phyloP scores from a whole-genome alignment of 352 stramenopile genomes.

The Phytopythium litorale region DNA sequence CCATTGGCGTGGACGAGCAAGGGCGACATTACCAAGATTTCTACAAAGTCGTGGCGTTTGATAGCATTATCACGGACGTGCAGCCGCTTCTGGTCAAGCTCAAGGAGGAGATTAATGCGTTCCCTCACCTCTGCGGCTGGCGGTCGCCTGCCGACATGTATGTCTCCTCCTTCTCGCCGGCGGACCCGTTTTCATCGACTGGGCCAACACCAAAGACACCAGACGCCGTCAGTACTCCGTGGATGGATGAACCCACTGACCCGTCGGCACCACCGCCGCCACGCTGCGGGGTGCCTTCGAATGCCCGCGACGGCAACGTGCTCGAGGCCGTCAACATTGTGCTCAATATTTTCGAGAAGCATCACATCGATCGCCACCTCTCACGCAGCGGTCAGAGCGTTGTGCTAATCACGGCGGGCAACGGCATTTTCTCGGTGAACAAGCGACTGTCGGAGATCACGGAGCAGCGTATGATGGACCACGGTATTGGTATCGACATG shows the following conservation, averaged over 20 bases:
- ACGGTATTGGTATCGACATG: slow-evolving; percentile 98
- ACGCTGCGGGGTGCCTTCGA: slow-evolving; percentile 52
- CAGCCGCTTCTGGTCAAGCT: slow-evolving; percentile 62
- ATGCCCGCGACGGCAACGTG: slow-evolving; percentile 90
- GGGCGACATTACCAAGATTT: slow-evolving; percentile 82
- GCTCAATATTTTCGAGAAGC: slow-evolving; percentile 98
- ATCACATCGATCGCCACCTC: slow-evolving; percentile 98
- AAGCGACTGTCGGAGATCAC: slow-evolving; percentile 95
- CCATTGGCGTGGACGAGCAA: slow-evolving; percentile 71
- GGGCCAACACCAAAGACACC: background rate
- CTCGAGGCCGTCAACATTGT: slow-evolving; percentile 98
- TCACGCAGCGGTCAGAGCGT: slow-evolving; percentile 95
- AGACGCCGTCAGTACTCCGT: background rate
- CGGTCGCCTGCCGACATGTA: slow-evolving; percentile 39
- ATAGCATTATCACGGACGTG: slow-evolving; percentile 67
- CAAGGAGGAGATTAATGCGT: slow-evolving; percentile 77
- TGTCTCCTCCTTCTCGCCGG: slow-evolving; percentile 21
- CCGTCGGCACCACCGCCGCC: slow-evolving; percentile 7
- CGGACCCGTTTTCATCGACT: slow-evolving; percentile 8
- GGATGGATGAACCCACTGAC: slow-evolving; percentile 6
- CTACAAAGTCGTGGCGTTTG: slow-evolving; percentile 82
- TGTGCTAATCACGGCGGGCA: slow-evolving; percentile 93
- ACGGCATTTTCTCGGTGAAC: slow-evolving; percentile 97
- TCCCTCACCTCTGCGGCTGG: slow-evolving; percentile 70
- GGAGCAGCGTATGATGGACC: slow-evolving; percentile 99